phyloP scores from a whole-genome alignment of 345 rosid species.

The Sapria himalayana region DNA sequence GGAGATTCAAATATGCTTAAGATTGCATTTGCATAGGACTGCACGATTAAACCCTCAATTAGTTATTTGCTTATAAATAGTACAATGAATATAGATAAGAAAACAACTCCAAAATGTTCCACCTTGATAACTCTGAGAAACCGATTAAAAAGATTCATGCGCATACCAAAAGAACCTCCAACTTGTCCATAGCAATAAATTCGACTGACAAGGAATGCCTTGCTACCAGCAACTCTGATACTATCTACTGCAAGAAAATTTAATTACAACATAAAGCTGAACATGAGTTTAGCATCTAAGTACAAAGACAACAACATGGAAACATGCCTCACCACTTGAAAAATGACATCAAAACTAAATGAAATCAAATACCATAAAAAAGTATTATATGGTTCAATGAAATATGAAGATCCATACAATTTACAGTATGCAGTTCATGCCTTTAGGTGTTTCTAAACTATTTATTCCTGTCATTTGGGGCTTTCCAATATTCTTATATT shows the following conservation, averaged over 20 bases:
- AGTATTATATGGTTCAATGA: no score
- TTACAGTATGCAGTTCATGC: no score
- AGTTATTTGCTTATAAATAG: background rate
- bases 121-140: slow-evolving; percentile 62
- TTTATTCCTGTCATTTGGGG: no score
- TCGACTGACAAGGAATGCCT: slow-evolving; percentile 6
- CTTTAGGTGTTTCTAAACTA: no score
- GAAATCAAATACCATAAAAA: no score
- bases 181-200: slow-evolving; percentile 17
- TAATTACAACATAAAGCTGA: background rate
- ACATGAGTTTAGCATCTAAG: background rate
- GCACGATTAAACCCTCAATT: slow-evolving; percentile 4
- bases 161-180: slow-evolving; percentile 34
- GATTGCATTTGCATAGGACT: slow-evolving; percentile 66
- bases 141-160: slow-evolving; percentile 51
- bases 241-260: slow-evolving; percentile 9
- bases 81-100: slow-evolving; percentile 1
- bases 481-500: no score
- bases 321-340: no score
- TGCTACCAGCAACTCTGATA: slow-evolving; percentile 7
- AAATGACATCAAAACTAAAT: no score
- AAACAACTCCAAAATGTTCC: slow-evolving; percentile 7
- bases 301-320: background rate
- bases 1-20: slow-evolving; percentile 60
- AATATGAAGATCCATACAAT: no score